These are phyloP conservation scores for Combretum micranthum DNA, from an alignment of 345 rosid species.

Conservation along the genomic window DNA sequence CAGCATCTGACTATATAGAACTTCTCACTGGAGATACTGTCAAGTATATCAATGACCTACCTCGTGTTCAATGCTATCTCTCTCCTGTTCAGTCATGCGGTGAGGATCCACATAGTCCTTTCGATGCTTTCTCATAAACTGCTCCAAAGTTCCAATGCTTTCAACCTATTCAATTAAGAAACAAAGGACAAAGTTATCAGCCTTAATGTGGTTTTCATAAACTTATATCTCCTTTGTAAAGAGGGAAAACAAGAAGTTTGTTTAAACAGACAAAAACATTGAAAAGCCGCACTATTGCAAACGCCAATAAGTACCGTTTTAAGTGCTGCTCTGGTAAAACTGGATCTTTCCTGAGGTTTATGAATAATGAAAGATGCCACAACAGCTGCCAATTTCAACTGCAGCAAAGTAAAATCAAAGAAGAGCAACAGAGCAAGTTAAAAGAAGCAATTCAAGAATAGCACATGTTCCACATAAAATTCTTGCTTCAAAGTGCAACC, in stretches of 20 bases:
- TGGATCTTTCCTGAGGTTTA: slow-evolving; percentile 52
- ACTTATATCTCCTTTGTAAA: too few relatives aligned
- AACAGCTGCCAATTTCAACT: slow-evolving; percentile 67
- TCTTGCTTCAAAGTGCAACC: not conserved
- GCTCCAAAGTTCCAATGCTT: slow-evolving; percentile 66
- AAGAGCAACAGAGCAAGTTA: not conserved
- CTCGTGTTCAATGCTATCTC: slow-evolving; percentile 91
- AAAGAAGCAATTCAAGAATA: not conserved
- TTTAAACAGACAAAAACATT: too few relatives aligned
- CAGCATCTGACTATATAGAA: too few relatives aligned
- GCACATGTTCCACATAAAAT: not conserved
- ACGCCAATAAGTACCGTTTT: slow-evolving; percentile 44
- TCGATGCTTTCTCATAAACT: slow-evolving; percentile 64
- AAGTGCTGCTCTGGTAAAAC: slow-evolving; percentile 58
- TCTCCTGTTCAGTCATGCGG: slow-evolving; percentile 76
- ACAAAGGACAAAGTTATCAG: not conserved
- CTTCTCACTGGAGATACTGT: not conserved
- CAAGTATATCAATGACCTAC: slow-evolving; percentile 27
- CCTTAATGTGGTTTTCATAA: too few relatives aligned
- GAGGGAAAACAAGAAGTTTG: too few relatives aligned
- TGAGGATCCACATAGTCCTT: slow-evolving; percentile 83
- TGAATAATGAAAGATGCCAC: slow-evolving; percentile 87
- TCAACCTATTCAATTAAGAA: slow-evolving; percentile 37
- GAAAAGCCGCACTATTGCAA: not conserved
- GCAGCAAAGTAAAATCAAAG: slow-evolving; percentile 2